Evolutionary conservation across 495 filamentous ascomycete genomes (phyloP), one percentile per base, ranked within the genome.

Genomic region (Corynascus novoguineensis): DNA sequence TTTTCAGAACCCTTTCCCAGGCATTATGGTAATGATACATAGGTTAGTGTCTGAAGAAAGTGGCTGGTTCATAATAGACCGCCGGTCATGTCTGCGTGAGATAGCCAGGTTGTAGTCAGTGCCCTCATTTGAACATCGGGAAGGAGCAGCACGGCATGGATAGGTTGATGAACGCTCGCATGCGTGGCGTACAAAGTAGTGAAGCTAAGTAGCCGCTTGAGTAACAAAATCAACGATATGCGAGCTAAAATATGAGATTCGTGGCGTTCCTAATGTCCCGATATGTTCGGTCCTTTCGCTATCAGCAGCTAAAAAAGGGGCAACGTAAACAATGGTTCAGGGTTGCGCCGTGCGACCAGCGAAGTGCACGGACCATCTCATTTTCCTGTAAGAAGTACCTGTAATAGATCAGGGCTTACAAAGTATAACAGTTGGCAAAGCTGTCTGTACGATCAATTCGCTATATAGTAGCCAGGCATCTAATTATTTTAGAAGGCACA

Each of bases 301-400:
- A 0, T 44, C 11, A 44, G 52, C 10, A 27, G 14, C 5, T 14
- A 15, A 4, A 25, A 46, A 55, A 40, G 42, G 53, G 53, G 42
- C 29, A 48, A 55, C 35, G 53, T 47, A 37, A 55, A 55, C 42
- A 55, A 40, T 19, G 19, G 15, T 40, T 38, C 31, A 55, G 53
- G 53, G 29, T 27, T 15, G 14, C 5, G 37, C 52, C 17, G 29
- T 45, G 40, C 19, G 22, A 42, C 8, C 6, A 31, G 10, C 8
- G 8, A 2, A 1, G 0, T 10, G 41, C 52, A 55, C 52, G 41
- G 41, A 5, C 41, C 14, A 27, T 37, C 1, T 27, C 9, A 28
- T 1, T 44, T 25, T 12, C 29, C 29, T 31, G 29, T 31, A 31
- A 31, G 10, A 5, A 31, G 29, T n/a, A n/a, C n/a, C n/a, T n/a